These are phyloP conservation scores for Mytilinidion resinicola DNA, from an alignment of 495 filamentous ascomycete species.

Conservation along the genomic window DNA sequence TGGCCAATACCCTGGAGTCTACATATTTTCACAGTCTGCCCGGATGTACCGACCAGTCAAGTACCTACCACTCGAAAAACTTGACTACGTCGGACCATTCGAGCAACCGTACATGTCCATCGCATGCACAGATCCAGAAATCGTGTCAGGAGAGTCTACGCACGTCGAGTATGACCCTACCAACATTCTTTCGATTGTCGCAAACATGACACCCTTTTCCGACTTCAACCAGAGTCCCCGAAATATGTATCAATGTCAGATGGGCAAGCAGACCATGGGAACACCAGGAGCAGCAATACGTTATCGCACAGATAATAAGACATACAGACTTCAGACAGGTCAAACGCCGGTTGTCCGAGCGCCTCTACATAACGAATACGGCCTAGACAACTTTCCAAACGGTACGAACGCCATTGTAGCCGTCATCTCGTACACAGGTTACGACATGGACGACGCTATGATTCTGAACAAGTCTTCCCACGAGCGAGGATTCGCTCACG, in stretches of 20 bases:
- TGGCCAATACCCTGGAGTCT: conserved; percentile 92
- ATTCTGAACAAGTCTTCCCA: conserved; percentile 97
- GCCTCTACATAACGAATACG: conserved; percentile 89
- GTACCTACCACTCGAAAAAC: conserved; percentile 75
- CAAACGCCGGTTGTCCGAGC: conserved; percentile 92
- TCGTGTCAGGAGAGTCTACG: conserved; percentile 77
- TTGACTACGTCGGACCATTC: conserved; percentile 83
- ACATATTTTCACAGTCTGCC: conserved; percentile 78
- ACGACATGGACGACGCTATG: conserved; percentile 99
- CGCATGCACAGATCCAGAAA: conserved; percentile 75
- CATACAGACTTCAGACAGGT: conserved; percentile 88
- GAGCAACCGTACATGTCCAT: conserved; percentile 99
- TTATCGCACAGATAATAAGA: conserved; percentile 93
- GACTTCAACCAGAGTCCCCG: conserved; percentile 98
- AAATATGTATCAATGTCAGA: conserved; percentile 99
- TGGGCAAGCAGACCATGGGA: conserved; percentile 99
- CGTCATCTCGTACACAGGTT: conserved; percentile 97
- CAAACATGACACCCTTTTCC: conserved; percentile 98
- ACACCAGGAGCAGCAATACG: conserved; percentile 82
- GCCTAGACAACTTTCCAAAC: conserved; percentile 96
- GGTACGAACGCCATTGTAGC: conserved; percentile 96
- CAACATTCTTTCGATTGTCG: conserved; percentile 94
- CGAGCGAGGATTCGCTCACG: conserved; percentile 94
- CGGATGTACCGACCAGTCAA: conserved; percentile 89
- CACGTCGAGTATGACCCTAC: conserved; percentile 94